A percentile compares a stretch with the other conserved stretches of the same genome.
These are phyloP conservation scores for Potentilla sterilis DNA, from an alignment of 306 rosid genomes.

Conservation along the genomic window DNA sequence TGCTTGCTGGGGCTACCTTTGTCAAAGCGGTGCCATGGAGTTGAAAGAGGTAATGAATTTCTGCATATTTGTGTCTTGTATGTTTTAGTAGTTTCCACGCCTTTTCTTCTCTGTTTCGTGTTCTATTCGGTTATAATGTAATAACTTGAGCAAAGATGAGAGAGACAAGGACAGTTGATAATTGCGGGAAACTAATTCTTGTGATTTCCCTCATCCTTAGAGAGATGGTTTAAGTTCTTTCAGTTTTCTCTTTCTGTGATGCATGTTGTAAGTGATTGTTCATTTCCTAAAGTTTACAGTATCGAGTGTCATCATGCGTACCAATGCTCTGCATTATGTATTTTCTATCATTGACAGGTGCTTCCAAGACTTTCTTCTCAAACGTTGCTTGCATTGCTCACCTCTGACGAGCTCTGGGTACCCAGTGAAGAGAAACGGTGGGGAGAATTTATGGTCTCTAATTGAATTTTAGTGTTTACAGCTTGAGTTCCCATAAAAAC, in stretches of 20 bases:
- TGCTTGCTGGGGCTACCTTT: conserved; percentile 99
- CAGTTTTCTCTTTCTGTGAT: neutral
- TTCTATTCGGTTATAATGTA: neutral
- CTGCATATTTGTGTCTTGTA: conserved; percentile 21
- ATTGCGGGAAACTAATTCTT: neutral
- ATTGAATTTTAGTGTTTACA: conserved; percentile 31
- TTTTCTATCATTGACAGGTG: conserved; percentile 47
- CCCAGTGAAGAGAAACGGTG: conserved; percentile 86
- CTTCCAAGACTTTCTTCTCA: conserved; percentile 91
- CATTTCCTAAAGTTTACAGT: conserved; percentile 1
- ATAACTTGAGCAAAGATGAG: conserved; percentile 8
- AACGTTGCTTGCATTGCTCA: conserved; percentile 79
- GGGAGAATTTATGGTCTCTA: conserved; percentile 28
- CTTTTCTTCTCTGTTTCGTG: conserved; percentile 17
- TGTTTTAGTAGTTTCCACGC: conserved; percentile 7
- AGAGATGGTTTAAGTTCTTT: neutral
- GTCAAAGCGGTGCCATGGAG: conserved; percentile 98
- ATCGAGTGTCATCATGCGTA: conserved; percentile 2
- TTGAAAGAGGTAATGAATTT: conserved; percentile 78
- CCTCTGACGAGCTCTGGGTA: conserved; percentile 87
- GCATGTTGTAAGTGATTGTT: neutral
- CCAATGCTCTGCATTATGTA: conserved; percentile 7
- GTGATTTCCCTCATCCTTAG: neutral
- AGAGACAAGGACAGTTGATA: neutral
- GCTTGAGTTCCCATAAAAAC: conserved; percentile 24